Evolutionary conservation across 2,329 filamentous ascomycete species (phyloP), one percentile per base, ranked within the genome.

Genomic region (Phyllosticta paracitricarpa): DNA sequence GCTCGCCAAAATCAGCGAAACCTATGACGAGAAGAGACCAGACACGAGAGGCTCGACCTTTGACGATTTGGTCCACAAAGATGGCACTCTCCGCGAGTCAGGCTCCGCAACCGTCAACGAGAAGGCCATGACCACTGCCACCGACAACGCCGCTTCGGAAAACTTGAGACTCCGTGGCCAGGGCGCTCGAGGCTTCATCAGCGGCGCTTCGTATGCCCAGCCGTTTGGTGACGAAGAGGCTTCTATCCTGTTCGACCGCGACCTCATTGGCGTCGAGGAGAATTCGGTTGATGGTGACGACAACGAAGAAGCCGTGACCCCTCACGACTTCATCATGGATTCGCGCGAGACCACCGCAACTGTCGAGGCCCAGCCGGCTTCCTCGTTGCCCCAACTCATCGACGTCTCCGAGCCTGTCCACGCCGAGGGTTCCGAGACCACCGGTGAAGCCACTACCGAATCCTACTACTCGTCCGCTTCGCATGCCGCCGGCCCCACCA

Each of bases 171-270:
- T 54, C n/a, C 61, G 61, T 24, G 57, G 57, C 17, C 54, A 51
- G 1, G 57, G 61, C 53, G 61, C 57, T 54, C 60, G 60, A n/a
- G 60, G 73, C 4, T 76, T 78, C 64, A 68, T 71, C 12, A 66
- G 71, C 56, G 78, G 78, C 17, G 69, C 77, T 26, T 67, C 68
- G 4, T 73, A 73, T 26, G 72, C 73, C 1, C 77, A 80, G 58
- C 78, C 78, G 4, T 81, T 81, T 64, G 69, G 72, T 14, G 77
- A 80, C 62, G 75, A 76, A 61, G 72, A 69, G 56, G 71, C 68
- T 26, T 70, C 67, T 14, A 69, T 78, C 1, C 72, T 78, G 10
- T 76, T 79, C 35, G 78, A 79, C 65, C 71, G 74, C 48, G 68
- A 73, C 28, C 61, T 75, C 5, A 69, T 72, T 24, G 59, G 58